Evolutionary conservation across 2,329 filamentous ascomycete species (phyloP), one percentile per base, ranked within the genome.

Genomic region (Tolypocladium ovalisporum): DNA sequence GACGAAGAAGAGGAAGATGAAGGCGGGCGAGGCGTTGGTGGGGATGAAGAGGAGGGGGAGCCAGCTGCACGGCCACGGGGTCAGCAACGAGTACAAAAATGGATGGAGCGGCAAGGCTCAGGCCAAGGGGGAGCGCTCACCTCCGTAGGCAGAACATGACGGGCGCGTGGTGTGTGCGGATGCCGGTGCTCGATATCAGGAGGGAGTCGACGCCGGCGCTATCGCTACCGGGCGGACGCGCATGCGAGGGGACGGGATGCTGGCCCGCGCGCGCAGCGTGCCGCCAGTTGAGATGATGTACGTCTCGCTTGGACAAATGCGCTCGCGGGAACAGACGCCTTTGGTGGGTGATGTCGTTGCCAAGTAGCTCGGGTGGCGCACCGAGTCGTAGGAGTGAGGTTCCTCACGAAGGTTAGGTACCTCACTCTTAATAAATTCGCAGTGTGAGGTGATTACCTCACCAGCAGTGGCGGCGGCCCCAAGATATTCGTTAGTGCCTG

Each of bases 21-120:
- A 92, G 67, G 89, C 82, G 32, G 89, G 89, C 58, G 88, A 91
- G 64, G 89, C 88, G 71, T 92, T 91, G 59, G 89, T 90, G 55
- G 89, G 89, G 65, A 94, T 91, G 74, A 94, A 92, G 70, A 94
- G 88, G 65, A 94, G 85, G 35, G 89, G 89, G 55, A 94, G 82
- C 87, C 89, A 93, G 73, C 89, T 93, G 66, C n/a, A n/a, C n/a
- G 24, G 37, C 37, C 32, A 35, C 42, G 42, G 39, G 36, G 52
- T 54, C 24, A 54, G 52, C 27, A 17, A 24, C 19, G 10, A 39
- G 22, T 19, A 19, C 2, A 15, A 15, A 3, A 44, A 3, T 24
- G 8, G 9, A 24, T 24, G 2, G 4, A 3, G 17, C n/a, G 40
- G 19, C 8, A 10, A 24, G 7, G 1, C 9, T 13, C 40, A 5